These are phyloP conservation scores for Pythium chondricola DNA, from an alignment of 352 stramenopile genomes.

Conservation along the genomic window DNA sequence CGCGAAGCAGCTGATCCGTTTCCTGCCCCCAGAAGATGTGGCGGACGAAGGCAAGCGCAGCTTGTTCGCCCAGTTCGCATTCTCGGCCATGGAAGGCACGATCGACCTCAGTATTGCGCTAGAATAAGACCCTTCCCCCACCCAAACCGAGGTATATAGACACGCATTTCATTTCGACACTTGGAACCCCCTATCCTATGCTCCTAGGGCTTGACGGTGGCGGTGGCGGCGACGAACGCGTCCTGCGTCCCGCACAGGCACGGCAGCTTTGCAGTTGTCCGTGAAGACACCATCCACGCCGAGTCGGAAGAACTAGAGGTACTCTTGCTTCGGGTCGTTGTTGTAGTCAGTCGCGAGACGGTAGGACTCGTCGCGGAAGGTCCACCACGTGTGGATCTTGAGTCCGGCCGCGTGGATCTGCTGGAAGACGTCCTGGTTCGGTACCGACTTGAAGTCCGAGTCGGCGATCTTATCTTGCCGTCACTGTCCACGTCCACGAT, in stretches of 20 bases:
- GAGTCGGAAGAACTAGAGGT: slow-evolving; percentile 49
- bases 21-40: slow-evolving; percentile 25
- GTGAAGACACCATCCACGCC: slow-evolving; percentile 56
- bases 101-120: slow-evolving; percentile 44
- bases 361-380: slow-evolving; percentile 61
- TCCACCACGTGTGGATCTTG: slow-evolving; percentile 44
- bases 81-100: slow-evolving; percentile 54
- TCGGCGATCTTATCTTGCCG: slow-evolving; percentile 9
- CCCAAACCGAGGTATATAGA: too few species aligned
- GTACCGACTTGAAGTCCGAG: slow-evolving; percentile 2
- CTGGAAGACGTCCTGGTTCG: slow-evolving; percentile 33
- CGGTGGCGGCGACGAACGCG: too few species aligned
- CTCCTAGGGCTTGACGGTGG: too few species aligned
- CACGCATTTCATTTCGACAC: neutral
- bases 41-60: neutral
- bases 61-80: slow-evolving; percentile 33
- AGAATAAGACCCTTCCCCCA: too few species aligned
- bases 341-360: slow-evolving; percentile 51
- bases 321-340: slow-evolving; percentile 46
- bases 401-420: slow-evolving; percentile 42
- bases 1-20: slow-evolving; percentile 75
- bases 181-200: too few species aligned
- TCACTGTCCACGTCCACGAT: slow-evolving; percentile 2
- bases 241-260: slow-evolving; percentile 2
- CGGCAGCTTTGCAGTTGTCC: slow-evolving; percentile 11